phyloP scores from a whole-genome alignment of 139 green algal genomes.

The Deuterostichococcus epilithicus region DNA sequence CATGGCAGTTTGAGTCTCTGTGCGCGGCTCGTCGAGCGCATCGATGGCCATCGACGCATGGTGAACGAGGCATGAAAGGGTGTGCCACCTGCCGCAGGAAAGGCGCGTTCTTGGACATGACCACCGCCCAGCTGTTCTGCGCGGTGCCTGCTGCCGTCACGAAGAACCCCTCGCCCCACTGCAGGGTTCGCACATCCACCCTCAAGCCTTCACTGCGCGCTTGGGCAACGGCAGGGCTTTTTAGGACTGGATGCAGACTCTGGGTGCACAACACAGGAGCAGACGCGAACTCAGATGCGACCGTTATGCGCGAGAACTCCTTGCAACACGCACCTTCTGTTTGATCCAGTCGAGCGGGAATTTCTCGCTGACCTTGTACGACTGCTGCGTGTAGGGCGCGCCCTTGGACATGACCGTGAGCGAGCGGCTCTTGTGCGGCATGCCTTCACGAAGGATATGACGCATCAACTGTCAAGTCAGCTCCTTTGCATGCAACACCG shows the following conservation, averaged over 20 bases:
- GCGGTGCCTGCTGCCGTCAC: slow-evolving; percentile 72
- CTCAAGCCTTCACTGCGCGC: too few relatives aligned
- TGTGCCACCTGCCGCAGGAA: slow-evolving; percentile 59
- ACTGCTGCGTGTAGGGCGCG: slow-evolving; percentile 73
- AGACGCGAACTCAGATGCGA: too few relatives aligned
- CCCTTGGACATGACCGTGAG: slow-evolving; percentile 64
- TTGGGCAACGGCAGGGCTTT: too few relatives aligned
- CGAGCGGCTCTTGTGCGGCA: slow-evolving; percentile 2
- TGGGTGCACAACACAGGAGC: too few relatives aligned
- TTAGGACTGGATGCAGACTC: too few relatives aligned
- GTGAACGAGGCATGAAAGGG: too few relatives aligned
- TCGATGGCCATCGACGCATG: too few relatives aligned
- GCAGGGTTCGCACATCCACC: neutral
- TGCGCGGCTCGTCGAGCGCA: too few relatives aligned
- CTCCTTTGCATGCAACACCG: slow-evolving; percentile 2
- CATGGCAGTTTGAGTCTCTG: too few relatives aligned
- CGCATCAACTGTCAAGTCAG: neutral
- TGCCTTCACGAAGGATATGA: slow-evolving; percentile 6
- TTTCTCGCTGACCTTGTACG: slow-evolving; percentile 77
- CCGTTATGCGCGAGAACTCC: too few relatives aligned
- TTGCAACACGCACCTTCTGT: slow-evolving; percentile 52
- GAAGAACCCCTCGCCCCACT: slow-evolving; percentile 78
- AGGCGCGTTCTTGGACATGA: slow-evolving; percentile 70
- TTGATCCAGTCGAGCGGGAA: slow-evolving; percentile 91
- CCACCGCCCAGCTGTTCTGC: slow-evolving; percentile 62